phyloP scores from a whole-genome alignment of 179 eudicot genomes.

The Amaranthus tricolor region DNA sequence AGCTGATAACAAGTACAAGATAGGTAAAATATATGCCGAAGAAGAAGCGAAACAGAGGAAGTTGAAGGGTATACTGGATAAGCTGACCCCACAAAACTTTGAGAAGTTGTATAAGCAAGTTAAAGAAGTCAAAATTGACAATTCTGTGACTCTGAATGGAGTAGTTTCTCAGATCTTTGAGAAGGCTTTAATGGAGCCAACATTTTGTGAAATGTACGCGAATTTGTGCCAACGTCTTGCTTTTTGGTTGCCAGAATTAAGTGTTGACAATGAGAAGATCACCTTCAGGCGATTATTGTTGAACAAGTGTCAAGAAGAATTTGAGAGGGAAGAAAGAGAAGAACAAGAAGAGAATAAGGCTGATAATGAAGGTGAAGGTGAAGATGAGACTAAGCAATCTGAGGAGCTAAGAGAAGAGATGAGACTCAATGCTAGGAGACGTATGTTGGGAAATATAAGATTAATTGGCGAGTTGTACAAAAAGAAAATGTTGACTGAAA shows the following conservation, averaged over 20 bases:
- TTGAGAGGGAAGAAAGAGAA: constrained; percentile 57
- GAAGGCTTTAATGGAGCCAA: not conserved
- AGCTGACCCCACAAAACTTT: constrained; percentile 73
- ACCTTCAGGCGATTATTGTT: constrained; percentile 67
- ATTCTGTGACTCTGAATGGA: constrained; percentile 57
- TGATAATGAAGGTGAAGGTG: constrained; percentile 37
- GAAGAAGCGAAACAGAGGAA: too few relatives aligned
- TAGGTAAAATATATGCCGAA: too few relatives aligned
- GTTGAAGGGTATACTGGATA: too few relatives aligned
- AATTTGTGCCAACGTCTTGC: constrained; percentile 38
- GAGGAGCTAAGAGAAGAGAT: constrained; percentile 65
- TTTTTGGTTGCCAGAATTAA: constrained; percentile 67
- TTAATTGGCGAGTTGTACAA: constrained; percentile 83
- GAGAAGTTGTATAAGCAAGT: constrained; percentile 83
- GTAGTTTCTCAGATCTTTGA: constrained; percentile 94
- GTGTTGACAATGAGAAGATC: constrained; percentile 65
- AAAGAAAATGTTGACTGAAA: constrained; percentile 60
- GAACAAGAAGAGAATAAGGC: constrained; percentile 70
- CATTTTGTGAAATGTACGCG: too few relatives aligned
- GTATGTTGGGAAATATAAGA: constrained; percentile 84
- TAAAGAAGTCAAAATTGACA: constrained; percentile 75
- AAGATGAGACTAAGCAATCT: constrained; percentile 56
- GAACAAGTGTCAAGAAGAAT: too few relatives aligned
- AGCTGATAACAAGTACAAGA: constrained; percentile 28
- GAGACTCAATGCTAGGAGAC: constrained; percentile 61